Evolutionary conservation across 805 yeast genomes (phyloP), one percentile per base, ranked within the genome.

Genomic region (Vanderwaltozyma polyspora): DNA sequence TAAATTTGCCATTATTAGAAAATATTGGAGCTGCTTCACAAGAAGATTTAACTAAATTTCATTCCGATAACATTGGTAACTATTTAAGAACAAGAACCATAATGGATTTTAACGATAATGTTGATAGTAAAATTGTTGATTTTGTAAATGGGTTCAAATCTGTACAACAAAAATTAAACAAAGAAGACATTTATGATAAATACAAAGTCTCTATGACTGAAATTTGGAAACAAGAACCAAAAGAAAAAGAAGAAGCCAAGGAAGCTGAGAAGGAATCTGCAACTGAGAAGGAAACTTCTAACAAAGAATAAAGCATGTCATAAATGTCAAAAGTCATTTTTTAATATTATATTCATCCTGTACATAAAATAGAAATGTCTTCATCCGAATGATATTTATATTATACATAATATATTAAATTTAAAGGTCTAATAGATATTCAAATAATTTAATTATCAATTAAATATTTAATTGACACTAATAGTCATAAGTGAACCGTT

Each of bases 21-120:
- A n/a, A n/a, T n/a, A 17, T 28, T 5, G 27, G 15, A 8, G 15
- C 31, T 12, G 19, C 28, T 4, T 12, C 6, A 6, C 11, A 15
- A 10, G 21, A 16, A 15, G 8, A 8, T 13, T 25, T 29, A 10
- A 17, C 25, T 2, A 29, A 30, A 17, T 30, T 34, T n/a, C 8
- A 25, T 25, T 25, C 36, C 25, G 38, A 43, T 16, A 19, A 48
- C 32, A 43, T 48, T 36, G 32, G 32, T 28, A 27, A 36, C 9
- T 59, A 58, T 30, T 25, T 58, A 29, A 36, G 45, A 8, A 36
- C 44, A 2, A 48, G 44, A 34, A 49, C 50, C 3, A 34, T 45
- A 16, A 26, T 29, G 27, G 43, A 47, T 14, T 50, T 41, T 31
- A 40, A 41, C 22, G 31, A 37, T 3, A 31, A 22, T 3, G 19